phyloP scores from a whole-genome alignment of 1,284 basidiomycete species.

The Cystobasidium pallidum region DNA sequence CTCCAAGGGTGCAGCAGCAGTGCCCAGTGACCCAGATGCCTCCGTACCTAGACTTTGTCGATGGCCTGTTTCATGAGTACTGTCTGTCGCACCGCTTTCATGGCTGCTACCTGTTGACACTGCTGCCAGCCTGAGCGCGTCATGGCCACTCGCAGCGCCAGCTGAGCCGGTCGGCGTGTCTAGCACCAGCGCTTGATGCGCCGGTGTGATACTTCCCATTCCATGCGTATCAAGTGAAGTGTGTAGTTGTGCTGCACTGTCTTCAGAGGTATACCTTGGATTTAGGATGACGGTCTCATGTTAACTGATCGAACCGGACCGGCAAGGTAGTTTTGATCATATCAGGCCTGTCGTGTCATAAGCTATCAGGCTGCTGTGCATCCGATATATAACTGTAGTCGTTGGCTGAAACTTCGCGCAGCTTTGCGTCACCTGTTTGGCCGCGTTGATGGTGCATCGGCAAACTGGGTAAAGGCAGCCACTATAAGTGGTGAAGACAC shows the following conservation, averaged over 20 bases:
- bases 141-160: background rate
- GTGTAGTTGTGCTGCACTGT: background rate
- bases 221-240: constrained; percentile 3
- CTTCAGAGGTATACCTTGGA: background rate
- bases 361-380: too few relatives aligned
- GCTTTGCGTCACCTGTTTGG: too few relatives aligned
- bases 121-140: constrained; percentile 3
- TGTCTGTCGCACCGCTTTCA: background rate
- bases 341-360: too few relatives aligned
- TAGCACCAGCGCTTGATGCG: constrained; percentile 5
- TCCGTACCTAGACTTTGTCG: background rate
- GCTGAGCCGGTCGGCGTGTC: background rate
- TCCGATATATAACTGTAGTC: too few relatives aligned
- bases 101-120: background rate
- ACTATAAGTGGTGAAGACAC: too few relatives aligned
- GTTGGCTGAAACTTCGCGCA: too few relatives aligned
- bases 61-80: background rate
- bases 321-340: too few relatives aligned
- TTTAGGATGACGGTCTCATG: too few relatives aligned
- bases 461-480: too few relatives aligned
- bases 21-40: background rate
- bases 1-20: background rate
- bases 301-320: too few relatives aligned
- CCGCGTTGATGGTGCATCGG: too few relatives aligned
- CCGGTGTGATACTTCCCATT: constrained; percentile 4